phyloP scores from a whole-genome alignment of 805 yeast species.

The Debaryomyces hansenii region DNA sequence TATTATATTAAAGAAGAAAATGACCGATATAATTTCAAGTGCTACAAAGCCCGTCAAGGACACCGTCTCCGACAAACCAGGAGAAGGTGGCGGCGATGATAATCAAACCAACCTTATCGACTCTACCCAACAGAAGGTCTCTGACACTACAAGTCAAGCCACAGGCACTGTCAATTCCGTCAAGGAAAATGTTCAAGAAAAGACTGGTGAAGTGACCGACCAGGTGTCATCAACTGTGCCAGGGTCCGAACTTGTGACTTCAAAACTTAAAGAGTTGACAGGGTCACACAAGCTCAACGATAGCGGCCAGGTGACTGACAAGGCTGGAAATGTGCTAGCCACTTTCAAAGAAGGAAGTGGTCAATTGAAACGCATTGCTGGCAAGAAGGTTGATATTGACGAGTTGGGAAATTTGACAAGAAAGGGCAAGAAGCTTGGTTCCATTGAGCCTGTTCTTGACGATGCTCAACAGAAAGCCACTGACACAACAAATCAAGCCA shows the following conservation, averaged over 20 bases:
- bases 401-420: not conserved
- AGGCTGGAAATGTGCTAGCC: not conserved
- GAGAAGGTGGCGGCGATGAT: not conserved
- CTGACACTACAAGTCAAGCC: not conserved
- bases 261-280: not conserved
- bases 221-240: slow-evolving; percentile 1
- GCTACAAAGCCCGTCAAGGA: not conserved
- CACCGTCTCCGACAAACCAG: not conserved
- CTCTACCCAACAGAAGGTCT: not conserved
- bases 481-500: not conserved
- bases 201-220: not conserved
- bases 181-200: slow-evolving; percentile 1
- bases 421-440: not conserved
- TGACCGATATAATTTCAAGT: not conserved
- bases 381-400: slow-evolving; percentile 1
- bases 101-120: not conserved
- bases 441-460: not conserved
- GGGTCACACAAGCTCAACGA: not conserved
- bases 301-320: not conserved
- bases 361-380: not conserved
- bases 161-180: not conserved
- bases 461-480: not conserved
- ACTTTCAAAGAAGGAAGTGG: slow-evolving; percentile 1
- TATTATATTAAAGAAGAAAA: not conserved
- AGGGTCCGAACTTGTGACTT: not conserved